A percentile compares a stretch with the other conserved stretches of the same genome.
Evolutionary conservation across 805 yeast species (phyloP).

Genomic region (Tetrapisispora taiwanensis): DNA sequence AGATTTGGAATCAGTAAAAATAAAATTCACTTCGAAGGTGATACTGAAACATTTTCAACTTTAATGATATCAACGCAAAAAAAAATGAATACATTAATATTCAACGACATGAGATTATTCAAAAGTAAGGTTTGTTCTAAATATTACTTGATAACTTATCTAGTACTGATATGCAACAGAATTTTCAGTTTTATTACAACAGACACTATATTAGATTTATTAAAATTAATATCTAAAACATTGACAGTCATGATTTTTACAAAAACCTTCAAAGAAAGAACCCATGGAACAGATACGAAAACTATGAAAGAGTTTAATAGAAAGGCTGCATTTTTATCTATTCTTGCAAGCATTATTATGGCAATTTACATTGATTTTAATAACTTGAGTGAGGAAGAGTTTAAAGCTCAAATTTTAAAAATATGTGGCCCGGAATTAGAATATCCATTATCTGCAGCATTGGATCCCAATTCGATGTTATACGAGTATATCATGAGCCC

Average conservation of each 20-base stretch:
- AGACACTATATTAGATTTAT: not conserved
- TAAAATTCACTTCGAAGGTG: not conserved
- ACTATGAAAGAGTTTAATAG: conserved; percentile 11
- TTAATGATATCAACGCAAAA: conserved; percentile 3
- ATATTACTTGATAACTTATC: not conserved
- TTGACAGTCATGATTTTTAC: not conserved
- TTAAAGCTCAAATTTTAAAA: conserved; percentile 34
- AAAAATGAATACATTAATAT: conserved; percentile 10
- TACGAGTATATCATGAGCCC: conserved; percentile 18
- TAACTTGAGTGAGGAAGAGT: conserved; percentile 42
- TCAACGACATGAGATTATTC: not conserved
- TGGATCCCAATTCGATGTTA: conserved; percentile 17
- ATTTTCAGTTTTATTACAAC: not conserved
- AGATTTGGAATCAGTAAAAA: conserved; percentile 7
- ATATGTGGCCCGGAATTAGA: not conserved
- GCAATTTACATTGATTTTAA: conserved; percentile 7
- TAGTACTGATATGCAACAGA: not conserved
- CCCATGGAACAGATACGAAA: conserved; percentile 8
- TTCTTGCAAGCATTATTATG: conserved; percentile 12
- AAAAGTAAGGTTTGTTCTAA: not conserved
- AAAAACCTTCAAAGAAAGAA: not conserved
- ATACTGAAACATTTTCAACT: conserved; percentile 1
- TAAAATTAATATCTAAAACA: not conserved
- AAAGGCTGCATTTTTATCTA: conserved; percentile 11
- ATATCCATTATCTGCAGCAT: conserved; percentile 2